Evolutionary conservation across 2,329 filamentous ascomycete species (phyloP).

Genomic region (Phyllosticta paracitricarpa): DNA sequence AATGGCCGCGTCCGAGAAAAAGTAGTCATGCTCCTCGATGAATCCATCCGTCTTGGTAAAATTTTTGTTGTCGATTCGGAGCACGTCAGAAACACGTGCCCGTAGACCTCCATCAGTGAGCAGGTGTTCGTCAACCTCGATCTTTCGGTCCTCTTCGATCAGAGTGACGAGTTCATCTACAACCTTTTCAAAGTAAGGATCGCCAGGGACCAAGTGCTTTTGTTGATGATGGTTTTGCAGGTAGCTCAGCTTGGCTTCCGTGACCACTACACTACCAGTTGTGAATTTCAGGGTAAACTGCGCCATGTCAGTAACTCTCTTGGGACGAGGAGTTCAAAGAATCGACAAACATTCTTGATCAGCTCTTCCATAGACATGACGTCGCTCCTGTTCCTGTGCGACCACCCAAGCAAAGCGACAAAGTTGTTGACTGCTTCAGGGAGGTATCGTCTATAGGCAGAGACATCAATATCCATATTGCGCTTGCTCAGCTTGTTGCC

Average conservation of each 20-base stretch:
- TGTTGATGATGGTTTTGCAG: constrained; percentile 59
- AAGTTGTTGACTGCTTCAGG: constrained; percentile 67
- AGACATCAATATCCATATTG: constrained; percentile 55
- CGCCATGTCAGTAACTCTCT: not conserved
- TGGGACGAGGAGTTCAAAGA: too few species aligned
- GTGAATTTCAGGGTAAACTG: constrained; percentile 83
- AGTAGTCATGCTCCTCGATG: constrained; percentile 45
- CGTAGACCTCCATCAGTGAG: constrained; percentile 18
- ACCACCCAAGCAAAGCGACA: constrained; percentile 77
- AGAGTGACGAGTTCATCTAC: constrained; percentile 22
- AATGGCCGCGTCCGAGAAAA: constrained; percentile 35
- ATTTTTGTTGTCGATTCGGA: constrained; percentile 42
- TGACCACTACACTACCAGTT: constrained; percentile 77
- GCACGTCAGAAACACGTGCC: constrained; percentile 40
- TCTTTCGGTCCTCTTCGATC: constrained; percentile 13
- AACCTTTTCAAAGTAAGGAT: constrained; percentile 30
- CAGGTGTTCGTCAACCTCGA: constrained; percentile 11
- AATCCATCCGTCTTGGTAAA: constrained; percentile 49
- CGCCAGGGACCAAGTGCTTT: constrained; percentile 36
- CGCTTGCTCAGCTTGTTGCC: constrained; percentile 64
- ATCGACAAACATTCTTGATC: constrained; percentile 49
- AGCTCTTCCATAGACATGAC: constrained; percentile 63
- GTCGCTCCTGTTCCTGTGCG: constrained; percentile 56
- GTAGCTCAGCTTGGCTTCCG: constrained; percentile 67
- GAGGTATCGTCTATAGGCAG: constrained; percentile 48